These are phyloP conservation scores for Xylaria bambusicola DNA, from an alignment of 495 filamentous ascomycete genomes.

Conservation along the genomic window DNA sequence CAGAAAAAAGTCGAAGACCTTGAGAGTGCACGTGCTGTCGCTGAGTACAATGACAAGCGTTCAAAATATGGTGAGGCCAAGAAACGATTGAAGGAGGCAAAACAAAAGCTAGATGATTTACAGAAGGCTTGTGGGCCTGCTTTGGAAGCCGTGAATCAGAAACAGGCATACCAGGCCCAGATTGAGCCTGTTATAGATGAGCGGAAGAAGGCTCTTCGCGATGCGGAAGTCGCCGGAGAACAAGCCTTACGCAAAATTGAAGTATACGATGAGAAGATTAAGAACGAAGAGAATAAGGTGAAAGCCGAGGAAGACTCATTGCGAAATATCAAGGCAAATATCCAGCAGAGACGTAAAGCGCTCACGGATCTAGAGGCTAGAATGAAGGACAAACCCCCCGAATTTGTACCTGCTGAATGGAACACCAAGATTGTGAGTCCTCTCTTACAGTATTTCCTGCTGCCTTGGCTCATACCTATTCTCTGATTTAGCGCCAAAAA, in stretches of 20 bases:
- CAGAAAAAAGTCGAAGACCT: constrained; percentile 66
- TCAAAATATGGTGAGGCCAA: constrained; percentile 49
- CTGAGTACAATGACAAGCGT: constrained; percentile 57
- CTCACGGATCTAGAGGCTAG: constrained; percentile 47
- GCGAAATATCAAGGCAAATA: constrained; percentile 53
- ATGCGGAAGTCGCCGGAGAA: constrained; percentile 56
- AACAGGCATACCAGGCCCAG: constrained; percentile 58
- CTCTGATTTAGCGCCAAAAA: constrained; percentile 52
- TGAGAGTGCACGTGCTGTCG: constrained; percentile 63
- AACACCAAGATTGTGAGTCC: constrained; percentile 57
- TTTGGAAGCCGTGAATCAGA: constrained; percentile 63
- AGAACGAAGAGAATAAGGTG: constrained; percentile 55
- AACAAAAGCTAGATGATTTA: constrained; percentile 56
- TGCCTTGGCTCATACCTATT: no score
- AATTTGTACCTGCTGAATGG: constrained; percentile 52
- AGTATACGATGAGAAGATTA: constrained; percentile 52
- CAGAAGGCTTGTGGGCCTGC: constrained; percentile 66
- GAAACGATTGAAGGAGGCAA: constrained; percentile 45
- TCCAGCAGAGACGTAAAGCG: constrained; percentile 42
- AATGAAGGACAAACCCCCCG: constrained; percentile 47
- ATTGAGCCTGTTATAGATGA: constrained; percentile 52
- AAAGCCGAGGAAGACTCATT: constrained; percentile 60
- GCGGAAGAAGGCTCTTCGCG: constrained; percentile 53
- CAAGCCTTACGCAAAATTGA: constrained; percentile 52
- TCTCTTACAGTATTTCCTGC: not conserved